Percentiles rank a stretch among this genome's conserved stretches.
Evolutionary conservation across 2,329 filamentous ascomycete genomes (phyloP).

Genomic region (Penicillium digitatum): DNA sequence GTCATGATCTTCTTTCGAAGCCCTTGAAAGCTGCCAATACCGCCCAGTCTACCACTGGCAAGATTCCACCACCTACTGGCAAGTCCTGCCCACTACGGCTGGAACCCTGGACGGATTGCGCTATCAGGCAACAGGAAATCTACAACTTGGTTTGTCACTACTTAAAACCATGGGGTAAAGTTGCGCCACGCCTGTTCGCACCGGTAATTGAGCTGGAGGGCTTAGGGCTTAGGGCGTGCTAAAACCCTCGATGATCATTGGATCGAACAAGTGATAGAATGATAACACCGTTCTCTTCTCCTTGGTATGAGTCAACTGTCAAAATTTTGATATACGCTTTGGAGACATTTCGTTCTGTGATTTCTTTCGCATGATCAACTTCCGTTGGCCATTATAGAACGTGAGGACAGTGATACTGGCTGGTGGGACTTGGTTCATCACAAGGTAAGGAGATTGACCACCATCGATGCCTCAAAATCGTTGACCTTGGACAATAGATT

Average conservation of each 20-base stretch:
- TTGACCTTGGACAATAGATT: conserved; percentile 66
- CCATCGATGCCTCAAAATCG: conserved; percentile 67
- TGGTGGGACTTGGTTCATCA: conserved; percentile 59
- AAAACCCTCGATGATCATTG: conserved; percentile 47
- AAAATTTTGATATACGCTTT: conserved; percentile 56
- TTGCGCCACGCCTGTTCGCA: too few species aligned
- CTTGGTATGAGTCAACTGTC: conserved; percentile 86
- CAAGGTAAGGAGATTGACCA: conserved; percentile 69
- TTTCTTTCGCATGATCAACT: conserved; percentile 52
- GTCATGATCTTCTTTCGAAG: too few species aligned
- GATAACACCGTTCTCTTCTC: conserved; percentile 83
- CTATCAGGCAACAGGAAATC: too few species aligned
- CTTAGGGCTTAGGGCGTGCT: too few species aligned
- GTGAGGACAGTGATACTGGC: conserved; percentile 73
- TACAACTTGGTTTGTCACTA: too few species aligned
- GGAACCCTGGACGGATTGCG: too few species aligned
- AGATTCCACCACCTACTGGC: too few species aligned
- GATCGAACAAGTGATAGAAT: conserved; percentile 77
- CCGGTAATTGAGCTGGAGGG: too few species aligned
- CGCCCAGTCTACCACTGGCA: too few species aligned
- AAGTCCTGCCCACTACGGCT: too few species aligned
- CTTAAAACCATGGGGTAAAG: too few species aligned
- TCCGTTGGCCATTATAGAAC: conserved; percentile 82
- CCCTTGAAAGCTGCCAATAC: too few species aligned
- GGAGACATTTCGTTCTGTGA: conserved; percentile 39